Conservation (phyloP, 805 yeast genomes). For the Zygotorulaspora sp. region DNA sequence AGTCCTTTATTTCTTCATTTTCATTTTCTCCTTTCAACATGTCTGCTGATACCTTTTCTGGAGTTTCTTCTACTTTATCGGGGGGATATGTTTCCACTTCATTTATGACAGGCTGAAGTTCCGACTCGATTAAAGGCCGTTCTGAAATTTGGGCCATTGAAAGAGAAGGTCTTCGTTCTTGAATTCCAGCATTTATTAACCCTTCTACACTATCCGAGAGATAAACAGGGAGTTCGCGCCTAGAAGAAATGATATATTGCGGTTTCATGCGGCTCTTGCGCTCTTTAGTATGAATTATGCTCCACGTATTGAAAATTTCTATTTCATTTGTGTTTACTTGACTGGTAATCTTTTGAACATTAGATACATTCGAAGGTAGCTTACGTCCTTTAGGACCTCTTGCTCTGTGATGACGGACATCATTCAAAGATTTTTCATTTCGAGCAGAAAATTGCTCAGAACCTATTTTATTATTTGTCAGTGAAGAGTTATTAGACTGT, state of each 20-base stretch:
- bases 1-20: too few species aligned
- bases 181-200: conserved; percentile 3
- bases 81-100: background rate
- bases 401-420: conserved; percentile 39
- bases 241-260: background rate
- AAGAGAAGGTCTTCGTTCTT: conserved; percentile 11
- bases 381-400: conserved; percentile 73
- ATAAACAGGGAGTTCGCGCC: conserved; percentile 1
- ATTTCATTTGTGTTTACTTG: conserved; percentile 18
- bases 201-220: background rate
- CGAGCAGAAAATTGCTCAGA: conserved; percentile 1
- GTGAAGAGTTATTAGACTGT: conserved; percentile 31
- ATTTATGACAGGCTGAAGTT: background rate
- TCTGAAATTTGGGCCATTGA: background rate
- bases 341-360: conserved; percentile 31
- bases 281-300: conserved; percentile 4
- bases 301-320: conserved; percentile 26
- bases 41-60: too few species aligned
- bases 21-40: too few species aligned
- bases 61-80: background rate
- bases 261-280: background rate
- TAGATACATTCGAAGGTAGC: conserved; percentile 52
- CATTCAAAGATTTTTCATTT: conserved; percentile 5
- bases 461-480: conserved; percentile 21
- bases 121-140: background rate